Conservation (phyloP, 768 basidiomycete species). For the Pleurotus cornucopiae region DNA sequence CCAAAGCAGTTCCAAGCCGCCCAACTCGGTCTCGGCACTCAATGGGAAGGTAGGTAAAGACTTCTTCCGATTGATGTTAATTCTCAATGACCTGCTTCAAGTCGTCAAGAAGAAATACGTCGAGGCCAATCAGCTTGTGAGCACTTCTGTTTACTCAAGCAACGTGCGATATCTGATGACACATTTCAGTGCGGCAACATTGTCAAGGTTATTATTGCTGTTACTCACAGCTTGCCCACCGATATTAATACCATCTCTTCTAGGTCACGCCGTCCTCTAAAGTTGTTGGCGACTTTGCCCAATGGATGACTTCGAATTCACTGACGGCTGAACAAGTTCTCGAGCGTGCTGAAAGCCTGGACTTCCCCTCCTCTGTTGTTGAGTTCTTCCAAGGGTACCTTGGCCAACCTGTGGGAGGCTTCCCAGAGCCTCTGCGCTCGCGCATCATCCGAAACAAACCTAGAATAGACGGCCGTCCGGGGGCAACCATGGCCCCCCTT, state of each 20-base stretch:
- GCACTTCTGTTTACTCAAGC: slow-evolving; percentile 17
- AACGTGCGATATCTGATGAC: too few relatives aligned
- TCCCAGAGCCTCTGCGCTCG: slow-evolving; percentile 94
- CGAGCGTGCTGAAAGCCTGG: slow-evolving; percentile 80
- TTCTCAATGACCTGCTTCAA: slow-evolving; percentile 22
- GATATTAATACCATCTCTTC: background rate
- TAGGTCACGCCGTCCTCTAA: slow-evolving; percentile 98
- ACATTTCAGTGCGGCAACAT: slow-evolving; percentile 82
- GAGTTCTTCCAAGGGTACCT: slow-evolving; percentile 99
- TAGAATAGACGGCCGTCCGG: slow-evolving; percentile 91
- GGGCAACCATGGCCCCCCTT: slow-evolving; percentile 78
- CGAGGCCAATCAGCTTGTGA: slow-evolving; percentile 90
- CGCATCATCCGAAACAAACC: slow-evolving; percentile 91
- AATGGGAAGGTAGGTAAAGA: slow-evolving; percentile 72
- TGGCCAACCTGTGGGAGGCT: slow-evolving; percentile 96
- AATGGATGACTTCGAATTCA: slow-evolving; percentile 97
- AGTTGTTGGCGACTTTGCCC: slow-evolving; percentile 98
- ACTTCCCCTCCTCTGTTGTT: slow-evolving; percentile 96
- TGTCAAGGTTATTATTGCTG: slow-evolving; percentile 60
- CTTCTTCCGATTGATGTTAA: slow-evolving; percentile 6
- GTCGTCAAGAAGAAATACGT: slow-evolving; percentile 99
- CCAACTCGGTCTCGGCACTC: slow-evolving; percentile 93
- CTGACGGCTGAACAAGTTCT: slow-evolving; percentile 85
- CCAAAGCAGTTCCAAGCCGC: slow-evolving; percentile 88
- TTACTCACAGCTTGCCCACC: too few relatives aligned